Conservation (phyloP, 2,329 filamentous ascomycete species). For the Calonectria henricotiae region DNA sequence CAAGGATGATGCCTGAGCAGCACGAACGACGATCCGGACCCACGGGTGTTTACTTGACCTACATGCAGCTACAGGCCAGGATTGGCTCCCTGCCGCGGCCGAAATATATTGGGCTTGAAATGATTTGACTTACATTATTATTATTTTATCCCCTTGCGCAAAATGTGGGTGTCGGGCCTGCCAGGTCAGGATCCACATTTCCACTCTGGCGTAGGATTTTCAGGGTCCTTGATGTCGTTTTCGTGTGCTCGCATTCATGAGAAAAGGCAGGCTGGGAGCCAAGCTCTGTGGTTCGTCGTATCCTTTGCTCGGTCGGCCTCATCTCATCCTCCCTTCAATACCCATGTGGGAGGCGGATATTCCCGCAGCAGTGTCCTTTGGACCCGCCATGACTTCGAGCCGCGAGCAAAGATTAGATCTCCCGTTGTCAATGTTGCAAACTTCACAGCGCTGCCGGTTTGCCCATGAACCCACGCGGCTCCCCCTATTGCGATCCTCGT, state of each 20-base stretch:
- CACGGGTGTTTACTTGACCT: constrained; percentile 6
- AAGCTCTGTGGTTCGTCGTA: background rate
- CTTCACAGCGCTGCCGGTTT: background rate
- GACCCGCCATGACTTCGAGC: background rate
- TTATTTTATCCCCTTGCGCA: constrained; percentile 10
- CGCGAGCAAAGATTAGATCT: constrained; percentile 2
- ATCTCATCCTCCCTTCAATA: background rate
- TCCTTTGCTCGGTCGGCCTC: background rate
- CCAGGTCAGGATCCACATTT: background rate
- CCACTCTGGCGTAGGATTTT: background rate
- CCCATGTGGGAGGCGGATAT: constrained; percentile 22
- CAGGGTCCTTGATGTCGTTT: background rate
- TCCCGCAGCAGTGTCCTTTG: background rate
- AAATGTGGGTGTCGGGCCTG: background rate
- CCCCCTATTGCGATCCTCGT: background rate
- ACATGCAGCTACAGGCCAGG: background rate
- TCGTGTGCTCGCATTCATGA: background rate
- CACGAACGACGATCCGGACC: constrained; percentile 7
- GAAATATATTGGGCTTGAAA: background rate
- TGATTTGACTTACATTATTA: background rate
- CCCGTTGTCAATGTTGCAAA: background rate
- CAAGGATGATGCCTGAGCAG: constrained; percentile 27
- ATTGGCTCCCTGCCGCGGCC: constrained; percentile 1
- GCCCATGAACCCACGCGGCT: background rate
- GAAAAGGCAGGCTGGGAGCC: background rate